Evolutionary conservation across 2,329 filamentous ascomycete species (phyloP).

Genomic region (Cladosporium sp.): DNA sequence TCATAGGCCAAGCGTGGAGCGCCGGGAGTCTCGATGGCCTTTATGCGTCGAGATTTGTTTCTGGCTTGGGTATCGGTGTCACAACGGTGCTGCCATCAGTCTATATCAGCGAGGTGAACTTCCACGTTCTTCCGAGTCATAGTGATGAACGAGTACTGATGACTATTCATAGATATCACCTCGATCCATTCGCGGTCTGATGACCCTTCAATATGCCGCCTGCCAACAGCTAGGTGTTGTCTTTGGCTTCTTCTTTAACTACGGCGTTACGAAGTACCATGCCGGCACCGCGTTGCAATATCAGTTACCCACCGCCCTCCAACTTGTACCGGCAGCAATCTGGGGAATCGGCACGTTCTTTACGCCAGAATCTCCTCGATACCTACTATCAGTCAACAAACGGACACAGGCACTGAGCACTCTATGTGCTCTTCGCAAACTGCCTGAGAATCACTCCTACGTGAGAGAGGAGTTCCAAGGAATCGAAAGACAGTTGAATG

Average conservation of each 20-base stretch:
- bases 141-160: too few species aligned
- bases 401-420: constrained; percentile 59
- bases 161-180: constrained; percentile 50
- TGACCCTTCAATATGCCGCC: constrained; percentile 64
- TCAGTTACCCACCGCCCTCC: too few species aligned
- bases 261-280: constrained; percentile 27
- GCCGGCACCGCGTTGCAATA: too few species aligned
- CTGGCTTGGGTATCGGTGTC: constrained; percentile 49
- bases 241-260: constrained; percentile 68
- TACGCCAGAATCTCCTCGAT: constrained; percentile 61
- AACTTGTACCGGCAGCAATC: too few species aligned
- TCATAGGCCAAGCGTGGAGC: too few species aligned
- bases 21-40: constrained; percentile 37
- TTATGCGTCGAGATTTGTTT: constrained; percentile 60
- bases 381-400: constrained; percentile 61
- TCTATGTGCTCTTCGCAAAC: constrained; percentile 53
- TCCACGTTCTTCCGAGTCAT: too few species aligned
- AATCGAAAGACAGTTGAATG: constrained; percentile 62
- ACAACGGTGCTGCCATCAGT: constrained; percentile 45
- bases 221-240: constrained; percentile 72
- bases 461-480: constrained; percentile 50
- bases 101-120: constrained; percentile 41
- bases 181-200: constrained; percentile 60
- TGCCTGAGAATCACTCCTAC: constrained; percentile 59
- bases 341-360: constrained; percentile 40